A percentile compares a stretch with the other conserved stretches of the same genome.
phyloP scores from a whole-genome alignment of 306 rosid species.

The Corylus americana region DNA sequence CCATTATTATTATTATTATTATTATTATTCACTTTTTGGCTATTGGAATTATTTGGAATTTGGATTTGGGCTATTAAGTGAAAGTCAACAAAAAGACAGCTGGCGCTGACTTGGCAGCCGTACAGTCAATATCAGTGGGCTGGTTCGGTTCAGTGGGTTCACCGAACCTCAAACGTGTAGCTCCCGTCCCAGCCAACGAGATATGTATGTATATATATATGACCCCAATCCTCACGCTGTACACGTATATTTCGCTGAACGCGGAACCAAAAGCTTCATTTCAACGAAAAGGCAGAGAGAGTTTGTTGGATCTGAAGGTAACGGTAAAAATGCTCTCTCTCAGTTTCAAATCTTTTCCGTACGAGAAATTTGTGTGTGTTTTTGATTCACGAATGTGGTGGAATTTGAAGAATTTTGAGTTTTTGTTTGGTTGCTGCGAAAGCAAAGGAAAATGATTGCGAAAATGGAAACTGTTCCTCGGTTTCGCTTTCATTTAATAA shows the following conservation, averaged over 20 bases:
- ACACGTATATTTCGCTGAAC: slow-evolving; percentile 19
- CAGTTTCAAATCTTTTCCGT: neutral
- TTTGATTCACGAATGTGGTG: neutral
- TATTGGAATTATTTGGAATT: no score
- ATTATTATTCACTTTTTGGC: no score
- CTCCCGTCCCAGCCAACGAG: slow-evolving; percentile 19
- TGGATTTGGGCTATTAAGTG: no score
- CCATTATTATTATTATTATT: no score
- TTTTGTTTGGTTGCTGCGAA: slow-evolving; percentile 3
- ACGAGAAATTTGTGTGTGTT: neutral
- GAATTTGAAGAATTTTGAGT: neutral
- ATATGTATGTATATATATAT: slow-evolving; percentile 21
- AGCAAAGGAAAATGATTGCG: neutral
- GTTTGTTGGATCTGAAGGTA: slow-evolving; percentile 26
- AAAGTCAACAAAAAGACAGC: slow-evolving; percentile 11
- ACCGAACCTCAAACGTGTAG: slow-evolving; percentile 35
- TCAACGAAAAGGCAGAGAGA: neutral
- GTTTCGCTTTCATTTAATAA: neutral
- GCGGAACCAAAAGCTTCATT: neutral
- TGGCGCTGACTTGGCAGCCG: slow-evolving; percentile 6
- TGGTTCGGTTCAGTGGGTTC: neutral
- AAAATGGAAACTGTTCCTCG: neutral
- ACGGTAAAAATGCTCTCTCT: neutral
- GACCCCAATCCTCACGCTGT: no score
- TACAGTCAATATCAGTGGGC: neutral